A percentile compares a stretch with the other conserved stretches of the same genome.
phyloP scores from a whole-genome alignment of 768 basidiomycete genomes.

The Lactifluus piperatus region DNA sequence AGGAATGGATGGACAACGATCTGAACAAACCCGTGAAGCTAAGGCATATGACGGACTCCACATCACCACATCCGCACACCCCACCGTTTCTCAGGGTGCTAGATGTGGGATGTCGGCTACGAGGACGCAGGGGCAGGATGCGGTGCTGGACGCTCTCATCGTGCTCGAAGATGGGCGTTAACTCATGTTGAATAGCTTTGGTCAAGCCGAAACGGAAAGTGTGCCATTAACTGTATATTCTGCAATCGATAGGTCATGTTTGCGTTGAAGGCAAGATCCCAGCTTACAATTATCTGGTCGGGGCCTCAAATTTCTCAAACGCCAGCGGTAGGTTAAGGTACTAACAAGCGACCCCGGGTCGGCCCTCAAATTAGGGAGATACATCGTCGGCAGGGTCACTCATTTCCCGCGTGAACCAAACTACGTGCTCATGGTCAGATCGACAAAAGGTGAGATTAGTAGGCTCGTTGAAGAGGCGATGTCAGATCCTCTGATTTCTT shows the following conservation, averaged over 20 bases:
- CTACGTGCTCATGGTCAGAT: too few relatives aligned
- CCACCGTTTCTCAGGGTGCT: constrained; percentile 25
- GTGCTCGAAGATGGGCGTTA: constrained; percentile 15
- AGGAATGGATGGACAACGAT: neutral
- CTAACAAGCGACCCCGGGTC: constrained; percentile 59
- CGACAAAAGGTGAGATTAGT: too few relatives aligned
- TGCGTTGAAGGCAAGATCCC: neutral
- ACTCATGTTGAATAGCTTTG: constrained; percentile 56
- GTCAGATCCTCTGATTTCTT: too few relatives aligned
- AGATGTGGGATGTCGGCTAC: constrained; percentile 21
- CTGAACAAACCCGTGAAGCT: neutral
- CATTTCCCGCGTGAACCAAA: too few relatives aligned
- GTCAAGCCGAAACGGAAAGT: neutral
- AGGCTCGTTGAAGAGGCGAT: too few relatives aligned
- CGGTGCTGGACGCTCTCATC: constrained; percentile 12
- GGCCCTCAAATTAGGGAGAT: constrained; percentile 29
- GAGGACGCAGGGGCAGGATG: constrained; percentile 23
- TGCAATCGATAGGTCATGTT: constrained; percentile 21
- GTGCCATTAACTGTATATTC: constrained; percentile 43
- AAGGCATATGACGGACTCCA: constrained; percentile 38
- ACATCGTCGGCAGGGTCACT: too few relatives aligned
- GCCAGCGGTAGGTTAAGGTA: too few relatives aligned
- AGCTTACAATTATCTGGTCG: constrained; percentile 41
- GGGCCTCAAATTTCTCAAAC: constrained; percentile 45
- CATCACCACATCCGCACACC: constrained; percentile 37